Base-by-base conservation (phyloP, 345 rosid species). In the Salix caprea region DNA sequence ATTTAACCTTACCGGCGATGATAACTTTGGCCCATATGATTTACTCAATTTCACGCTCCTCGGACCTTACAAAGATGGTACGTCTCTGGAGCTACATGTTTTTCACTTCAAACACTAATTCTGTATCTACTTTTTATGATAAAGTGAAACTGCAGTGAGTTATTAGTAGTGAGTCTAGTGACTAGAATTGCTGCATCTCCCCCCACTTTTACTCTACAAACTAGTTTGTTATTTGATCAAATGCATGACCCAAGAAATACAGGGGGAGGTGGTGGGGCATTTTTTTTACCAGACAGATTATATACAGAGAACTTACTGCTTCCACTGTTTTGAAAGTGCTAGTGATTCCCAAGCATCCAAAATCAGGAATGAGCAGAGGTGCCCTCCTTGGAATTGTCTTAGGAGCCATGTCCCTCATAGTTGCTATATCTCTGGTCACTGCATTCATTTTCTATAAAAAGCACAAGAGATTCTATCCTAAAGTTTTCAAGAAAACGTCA, bases 21-120 rank as follows among this genome's bases (percentile, higher is more conserved):
- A 86, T 73, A 52, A 50, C 19, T 87, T 80, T 76, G 90, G 91
- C 40, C 91, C 94, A 0, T 89, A 90, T 70, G 91, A 89, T 79
- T 70, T 90, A 76, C 73, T 89, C 28, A 36, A 69, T 65, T 87
- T 87, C 72, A 69, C 80, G 14, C 79, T 69, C 66, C 44, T 52
- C 0, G 87, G 89, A 76, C 81, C 78, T 71, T 91, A 89, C 70
- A 65, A 37, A 23, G 23, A 69, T 2, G 82, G 94, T 90, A 85
- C 24, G 77, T 82, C 65, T 70, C 72, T 18, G 5, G 19, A 69
- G 64, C 74, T 30, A 28, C 62, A 26, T 46, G 40, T 21, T 44
- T 52, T 46, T 6, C 16, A 77, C 7, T 46, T 46, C 52, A 46
- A 46, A 46, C 52, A 46, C 4, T 12, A 46, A 46, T 46, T 46